These are phyloP conservation scores for Lizanozyma gosingica DNA, from an alignment of 1,139 yeast species.

Conservation along the genomic window DNA sequence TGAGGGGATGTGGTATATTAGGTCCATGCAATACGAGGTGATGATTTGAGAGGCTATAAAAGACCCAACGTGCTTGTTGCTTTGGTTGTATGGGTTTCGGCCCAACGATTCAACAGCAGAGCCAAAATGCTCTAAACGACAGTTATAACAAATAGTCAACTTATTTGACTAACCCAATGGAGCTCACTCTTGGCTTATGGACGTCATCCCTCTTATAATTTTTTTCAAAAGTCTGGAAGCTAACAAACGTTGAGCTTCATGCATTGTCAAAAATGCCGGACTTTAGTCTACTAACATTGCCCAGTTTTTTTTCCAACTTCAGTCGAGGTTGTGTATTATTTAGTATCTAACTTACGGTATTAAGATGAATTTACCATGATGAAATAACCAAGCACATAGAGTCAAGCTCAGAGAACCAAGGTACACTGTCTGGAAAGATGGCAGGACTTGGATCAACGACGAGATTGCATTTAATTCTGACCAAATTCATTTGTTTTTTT, in stretches of 20 bases:
- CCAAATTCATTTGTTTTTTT: neutral
- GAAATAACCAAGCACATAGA: conserved; percentile 14
- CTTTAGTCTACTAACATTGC: conserved; percentile 4
- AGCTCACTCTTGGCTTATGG: conserved; percentile 13
- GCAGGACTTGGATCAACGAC: conserved; percentile 7
- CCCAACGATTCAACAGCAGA: neutral
- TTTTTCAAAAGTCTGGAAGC: conserved; percentile 6
- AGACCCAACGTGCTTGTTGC: neutral
- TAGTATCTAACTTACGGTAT: neutral
- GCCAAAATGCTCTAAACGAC: neutral
- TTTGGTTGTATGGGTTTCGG: conserved; percentile 1
- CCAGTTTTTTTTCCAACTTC: conserved; percentile 1
- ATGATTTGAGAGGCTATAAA: neutral
- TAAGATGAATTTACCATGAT: conserved; percentile 6
- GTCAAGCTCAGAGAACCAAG: conserved; percentile 12
- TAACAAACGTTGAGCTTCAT: conserved; percentile 2
- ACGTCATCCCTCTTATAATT: conserved; percentile 7
- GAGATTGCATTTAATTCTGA: conserved; percentile 4
- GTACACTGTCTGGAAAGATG: conserved; percentile 3
- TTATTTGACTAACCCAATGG: conserved; percentile 11
- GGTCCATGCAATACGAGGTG: neutral
- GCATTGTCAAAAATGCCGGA: conserved; percentile 11
- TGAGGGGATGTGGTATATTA: neutral
- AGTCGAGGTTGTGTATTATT: conserved; percentile 3
- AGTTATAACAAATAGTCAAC: conserved; percentile 8